Evolutionary conservation across 2,329 filamentous ascomycete genomes (phyloP).

Genomic region (Fusarium keratoplasticum): DNA sequence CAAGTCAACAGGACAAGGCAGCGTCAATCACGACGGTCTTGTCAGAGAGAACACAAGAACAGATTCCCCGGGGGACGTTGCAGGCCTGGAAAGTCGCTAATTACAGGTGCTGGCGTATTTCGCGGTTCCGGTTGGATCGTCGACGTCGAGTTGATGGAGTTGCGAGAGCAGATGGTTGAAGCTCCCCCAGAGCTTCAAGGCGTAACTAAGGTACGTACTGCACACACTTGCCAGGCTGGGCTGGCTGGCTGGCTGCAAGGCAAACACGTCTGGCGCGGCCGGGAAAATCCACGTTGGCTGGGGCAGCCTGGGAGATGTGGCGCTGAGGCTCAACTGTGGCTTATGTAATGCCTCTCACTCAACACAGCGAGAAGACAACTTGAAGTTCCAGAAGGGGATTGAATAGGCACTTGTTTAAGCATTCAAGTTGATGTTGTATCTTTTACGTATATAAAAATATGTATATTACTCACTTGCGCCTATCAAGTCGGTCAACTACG

Average conservation of each 20-base stretch:
- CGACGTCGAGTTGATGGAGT: constrained; percentile 33
- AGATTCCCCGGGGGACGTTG: neutral
- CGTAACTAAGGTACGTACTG: constrained; percentile 37
- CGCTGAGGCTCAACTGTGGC: constrained; percentile 20
- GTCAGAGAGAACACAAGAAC: constrained; percentile 4
- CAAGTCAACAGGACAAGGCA: constrained; percentile 20
- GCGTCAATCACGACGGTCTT: constrained; percentile 37
- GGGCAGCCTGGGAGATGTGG: constrained; percentile 32
- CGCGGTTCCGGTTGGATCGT: constrained; percentile 4
- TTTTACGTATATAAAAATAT: neutral
- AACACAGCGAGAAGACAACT: neutral
- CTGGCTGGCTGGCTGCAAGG: constrained; percentile 46
- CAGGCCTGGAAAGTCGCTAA: constrained; percentile 5
- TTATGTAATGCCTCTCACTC: neutral
- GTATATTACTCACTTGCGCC: neutral
- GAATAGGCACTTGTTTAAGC: neutral
- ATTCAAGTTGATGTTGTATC: neutral
- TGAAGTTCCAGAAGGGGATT: neutral
- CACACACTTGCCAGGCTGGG: constrained; percentile 5
- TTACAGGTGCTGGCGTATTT: constrained; percentile 18
- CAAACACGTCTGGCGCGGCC: constrained; percentile 58
- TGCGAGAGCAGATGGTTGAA: constrained; percentile 36
- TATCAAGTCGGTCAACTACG: neutral
- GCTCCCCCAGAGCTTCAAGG: constrained; percentile 37
- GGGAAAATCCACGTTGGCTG: constrained; percentile 38